Percentiles rank a stretch among this genome's conserved stretches.
These are phyloP conservation scores for Phoma sp. DNA, from an alignment of 2,329 filamentous ascomycete genomes.

Conservation along the genomic window DNA sequence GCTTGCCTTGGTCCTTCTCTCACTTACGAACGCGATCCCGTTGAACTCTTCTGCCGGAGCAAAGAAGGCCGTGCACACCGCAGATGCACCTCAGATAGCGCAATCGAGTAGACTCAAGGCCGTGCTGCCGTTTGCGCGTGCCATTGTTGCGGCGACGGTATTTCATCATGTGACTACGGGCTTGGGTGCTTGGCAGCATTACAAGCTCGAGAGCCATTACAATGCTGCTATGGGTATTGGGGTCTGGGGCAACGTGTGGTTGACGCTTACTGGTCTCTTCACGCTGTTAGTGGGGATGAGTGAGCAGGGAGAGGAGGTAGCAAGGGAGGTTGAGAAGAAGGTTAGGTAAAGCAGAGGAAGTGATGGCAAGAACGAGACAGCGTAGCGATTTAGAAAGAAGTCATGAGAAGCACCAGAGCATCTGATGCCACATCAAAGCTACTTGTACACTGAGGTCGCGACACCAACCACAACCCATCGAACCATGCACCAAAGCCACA, in stretches of 20 bases:
- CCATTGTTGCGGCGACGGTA: conserved; percentile 29
- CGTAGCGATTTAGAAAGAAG: no score
- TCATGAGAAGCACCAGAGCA: no score
- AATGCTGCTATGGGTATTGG: conserved; percentile 35
- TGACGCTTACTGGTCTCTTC: conserved; percentile 25
- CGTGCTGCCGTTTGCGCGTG: conserved; percentile 26
- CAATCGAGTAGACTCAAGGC: conserved; percentile 5
- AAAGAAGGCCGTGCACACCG: conserved; percentile 7
- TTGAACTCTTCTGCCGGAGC: conserved; percentile 8
- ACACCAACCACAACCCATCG: no score
- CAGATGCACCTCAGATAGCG: conserved; percentile 6
- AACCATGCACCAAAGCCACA: no score
- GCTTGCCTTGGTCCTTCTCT: conserved; percentile 31
- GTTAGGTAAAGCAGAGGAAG: conserved; percentile 5
- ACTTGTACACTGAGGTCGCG: no score
- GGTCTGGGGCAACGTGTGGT: conserved; percentile 35
- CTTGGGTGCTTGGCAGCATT: conserved; percentile 33
- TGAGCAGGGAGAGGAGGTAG: conserved; percentile 11
- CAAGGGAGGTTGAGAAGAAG: conserved; percentile 23
- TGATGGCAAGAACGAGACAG: not conserved
- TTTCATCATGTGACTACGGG: conserved; percentile 33
- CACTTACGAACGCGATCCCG: conserved; percentile 28
- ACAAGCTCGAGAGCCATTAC: conserved; percentile 31
- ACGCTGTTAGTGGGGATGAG: conserved; percentile 20
- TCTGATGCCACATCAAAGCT: no score